Evolutionary conservation across 192 early-diverging fungal genomes (phyloP).

Genomic region (Backusella macrospora): DNA sequence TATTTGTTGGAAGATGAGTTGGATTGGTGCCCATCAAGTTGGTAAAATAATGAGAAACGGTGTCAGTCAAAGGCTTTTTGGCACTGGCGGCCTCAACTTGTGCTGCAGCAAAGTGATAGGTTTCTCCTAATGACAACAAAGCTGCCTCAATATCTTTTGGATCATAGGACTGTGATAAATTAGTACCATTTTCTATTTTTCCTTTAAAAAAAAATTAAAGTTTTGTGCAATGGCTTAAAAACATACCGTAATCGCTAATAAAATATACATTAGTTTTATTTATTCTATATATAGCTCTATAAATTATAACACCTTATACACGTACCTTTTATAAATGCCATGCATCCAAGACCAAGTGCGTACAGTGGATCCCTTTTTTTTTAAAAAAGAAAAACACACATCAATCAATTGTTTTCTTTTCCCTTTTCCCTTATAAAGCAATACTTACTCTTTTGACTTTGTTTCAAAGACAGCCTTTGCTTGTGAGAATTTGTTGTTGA

Average conservation of each 20-base stretch:
- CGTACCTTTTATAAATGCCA: slow-evolving; percentile 62
- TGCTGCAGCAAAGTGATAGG: slow-evolving; percentile 48
- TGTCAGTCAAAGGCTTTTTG: slow-evolving; percentile 41
- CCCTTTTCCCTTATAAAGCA: neutral
- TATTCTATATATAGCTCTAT: too few relatives aligned
- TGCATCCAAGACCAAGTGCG: slow-evolving; percentile 53
- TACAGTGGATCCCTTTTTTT: slow-evolving; percentile 50
- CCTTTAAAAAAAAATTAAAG: neutral
- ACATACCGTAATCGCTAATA: slow-evolving; percentile 38
- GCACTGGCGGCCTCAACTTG: slow-evolving; percentile 53
- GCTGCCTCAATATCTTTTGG: slow-evolving; percentile 49
- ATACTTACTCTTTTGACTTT: slow-evolving; percentile 43
- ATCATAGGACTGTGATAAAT: slow-evolving; percentile 43
- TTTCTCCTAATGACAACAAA: slow-evolving; percentile 41
- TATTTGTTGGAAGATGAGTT: slow-evolving; percentile 35
- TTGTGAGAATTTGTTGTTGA: slow-evolving; percentile 55
- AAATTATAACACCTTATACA: neutral
- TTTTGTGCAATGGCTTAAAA: neutral
- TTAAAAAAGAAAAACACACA: neutral
- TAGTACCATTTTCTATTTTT: neutral
- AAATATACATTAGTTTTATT: slow-evolving; percentile 5
- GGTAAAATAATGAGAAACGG: slow-evolving; percentile 46
- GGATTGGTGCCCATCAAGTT: slow-evolving; percentile 43
- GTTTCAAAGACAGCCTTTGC: slow-evolving; percentile 53
- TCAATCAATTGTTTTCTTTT: neutral